These are phyloP conservation scores for Phytophthora syringae DNA, from an alignment of 352 stramenopile genomes.

Conservation along the genomic window DNA sequence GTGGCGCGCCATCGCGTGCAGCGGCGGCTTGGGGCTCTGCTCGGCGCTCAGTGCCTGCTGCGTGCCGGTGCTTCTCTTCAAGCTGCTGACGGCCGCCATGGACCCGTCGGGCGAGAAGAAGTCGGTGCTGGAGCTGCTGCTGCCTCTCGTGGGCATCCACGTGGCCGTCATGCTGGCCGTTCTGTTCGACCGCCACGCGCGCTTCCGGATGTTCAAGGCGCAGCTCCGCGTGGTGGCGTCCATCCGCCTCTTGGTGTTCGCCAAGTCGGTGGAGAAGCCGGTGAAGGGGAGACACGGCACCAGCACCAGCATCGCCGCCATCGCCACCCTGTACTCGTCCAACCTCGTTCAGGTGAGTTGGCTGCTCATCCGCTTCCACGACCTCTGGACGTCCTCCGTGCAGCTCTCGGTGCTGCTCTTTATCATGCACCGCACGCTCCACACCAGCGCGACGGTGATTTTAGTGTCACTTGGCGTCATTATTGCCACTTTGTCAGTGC, in stretches of 20 bases:
- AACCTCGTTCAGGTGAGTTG: conserved; percentile 41
- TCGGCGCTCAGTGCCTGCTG: conserved; percentile 22
- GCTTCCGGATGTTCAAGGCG: conserved; percentile 43
- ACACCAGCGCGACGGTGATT: conserved; percentile 37
- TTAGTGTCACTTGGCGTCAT: conserved; percentile 31
- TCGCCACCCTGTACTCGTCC: conserved; percentile 51
- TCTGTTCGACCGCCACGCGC: conserved; percentile 39
- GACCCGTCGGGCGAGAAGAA: conserved; percentile 2
- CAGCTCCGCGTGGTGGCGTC: conserved; percentile 39
- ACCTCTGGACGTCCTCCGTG: conserved; percentile 39
- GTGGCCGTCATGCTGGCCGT: conserved; percentile 33
- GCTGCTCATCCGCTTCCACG: conserved; percentile 43
- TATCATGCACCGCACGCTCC: conserved; percentile 37
- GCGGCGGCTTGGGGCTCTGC: conserved; percentile 28
- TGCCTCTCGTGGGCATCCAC: conserved; percentile 44
- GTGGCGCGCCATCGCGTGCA: conserved; percentile 32
- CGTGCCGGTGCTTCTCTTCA: conserved; percentile 42
- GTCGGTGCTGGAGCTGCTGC: conserved; percentile 23
- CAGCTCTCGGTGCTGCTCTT: conserved; percentile 41
- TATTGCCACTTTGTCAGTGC: conserved; percentile 31
- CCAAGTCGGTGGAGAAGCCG: conserved; percentile 42
- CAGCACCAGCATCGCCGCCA: conserved; percentile 42
- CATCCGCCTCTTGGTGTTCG: conserved; percentile 45
- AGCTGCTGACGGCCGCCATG: conserved; percentile 39
- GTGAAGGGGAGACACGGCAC: conserved; percentile 33